Base-by-base conservation (phyloP, 257 asterid species). In the Capsicum baccatum region DNA sequence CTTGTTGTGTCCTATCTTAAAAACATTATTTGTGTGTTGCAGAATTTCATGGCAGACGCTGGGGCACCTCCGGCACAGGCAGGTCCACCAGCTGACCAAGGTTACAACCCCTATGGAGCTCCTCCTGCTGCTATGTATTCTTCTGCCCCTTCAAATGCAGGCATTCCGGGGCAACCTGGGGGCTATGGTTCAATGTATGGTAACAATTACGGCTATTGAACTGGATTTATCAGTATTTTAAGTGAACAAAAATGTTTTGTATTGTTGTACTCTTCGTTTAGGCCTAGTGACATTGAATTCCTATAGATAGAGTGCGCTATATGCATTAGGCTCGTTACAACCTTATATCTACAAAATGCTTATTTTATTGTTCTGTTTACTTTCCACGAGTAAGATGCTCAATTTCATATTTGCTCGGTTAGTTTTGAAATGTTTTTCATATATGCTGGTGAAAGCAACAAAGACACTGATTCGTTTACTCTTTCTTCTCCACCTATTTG, bases 41-140 rank as follows among this genome's bases (percentile, higher is more conserved):
- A 96, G 99, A 93, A 94, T 89, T 93, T 89, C 91, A 93, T 95
- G 94, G 91, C 91, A n/a, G 95, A 92, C 69, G 99, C 98, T 83
- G 95, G 92, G 67, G 92, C 88, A 42, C 60, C 92, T 54, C 66
- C 88, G 86, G 56, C 89, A 10, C 98, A 90, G 85, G 83, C 90
- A 10, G 90, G 92, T 37, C 86, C 92, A 68, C 76, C 93, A 17
- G 84, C 86, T 13, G 99, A 93, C 66, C 98, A 90, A 79, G 88
- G 84, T 35, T 96, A 92, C 85, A 92, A 87, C 89, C 76, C 93
- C 67, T 93, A 93, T 73, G 92, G 88, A 19, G 89, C 85, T 73
- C 80, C 85, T 13, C 93, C 90, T 19, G 85, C 91, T 63, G 83
- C 91, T 1, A 87, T 86, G 15, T 95, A 95, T 81, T 56, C 93